Base-by-base conservation (phyloP, 208 protist species). In the Naegleria fowleri region DNA sequence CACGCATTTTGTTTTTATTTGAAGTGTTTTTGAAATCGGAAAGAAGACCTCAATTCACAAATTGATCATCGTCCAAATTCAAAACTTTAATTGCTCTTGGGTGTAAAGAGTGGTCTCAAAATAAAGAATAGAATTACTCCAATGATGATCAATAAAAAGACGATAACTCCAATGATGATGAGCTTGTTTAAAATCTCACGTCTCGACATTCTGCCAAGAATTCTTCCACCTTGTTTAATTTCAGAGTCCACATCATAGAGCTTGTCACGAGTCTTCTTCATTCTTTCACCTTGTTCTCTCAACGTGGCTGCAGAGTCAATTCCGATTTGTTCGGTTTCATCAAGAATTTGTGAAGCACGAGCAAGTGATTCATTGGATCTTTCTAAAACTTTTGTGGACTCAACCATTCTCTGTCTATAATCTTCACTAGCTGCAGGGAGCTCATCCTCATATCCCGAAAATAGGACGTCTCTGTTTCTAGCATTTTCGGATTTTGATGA, bases 41-140 rank as follows among this genome's bases (percentile, higher is more conserved):
- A n/a, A n/a, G n/a, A n/a, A n/a, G n/a, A n/a, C n/a, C 11, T 67
- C 55, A 67, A 67, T 67, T 67, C 13, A 29, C 19, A 29, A 29
- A 67, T 67, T 67, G 55, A 67, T 67, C 55, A 15, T 48, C 43
- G n/a, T n/a, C n/a, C n/a, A n/a, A 48, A 48, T 48, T 7, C 5
- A 48, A 48, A 48, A 1, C 7, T 48, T 48, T 48, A 48, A 48
- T 48, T 48, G 43, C 43, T 48, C 43, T 48, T 48, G 11, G 55
- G 55, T 29, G 11, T 67, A 67, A 67, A 67, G 13, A 67, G 11
- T 29, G 19, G 19, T 9, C 36, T 36, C 6, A 88, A 29, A 88
- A 88, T 88, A 88, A 88, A 88, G 85, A 88, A 88, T 39, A 88
- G 25, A 33, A 48, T 40, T 0, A 88, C n/a, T 9, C 85, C 85